Conservation (phyloP, 768 basidiomycete genomes). For the Mycena epipterygia region DNA sequence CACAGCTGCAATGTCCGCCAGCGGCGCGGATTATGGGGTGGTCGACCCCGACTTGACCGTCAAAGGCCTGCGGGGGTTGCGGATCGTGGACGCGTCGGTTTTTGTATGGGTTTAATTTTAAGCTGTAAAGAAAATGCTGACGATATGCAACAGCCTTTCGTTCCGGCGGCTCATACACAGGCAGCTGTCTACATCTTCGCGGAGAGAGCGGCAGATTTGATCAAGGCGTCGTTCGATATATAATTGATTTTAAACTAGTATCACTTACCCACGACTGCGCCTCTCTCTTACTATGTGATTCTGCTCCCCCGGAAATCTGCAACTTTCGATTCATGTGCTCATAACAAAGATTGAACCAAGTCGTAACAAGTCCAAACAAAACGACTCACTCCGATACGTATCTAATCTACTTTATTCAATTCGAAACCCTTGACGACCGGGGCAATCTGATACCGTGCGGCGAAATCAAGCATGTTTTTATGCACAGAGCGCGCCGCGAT, state of each 20-base stretch:
- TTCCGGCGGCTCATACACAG: slow-evolving; percentile 30
- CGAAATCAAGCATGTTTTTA: neutral
- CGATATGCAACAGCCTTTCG: slow-evolving; percentile 19
- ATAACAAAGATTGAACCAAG: too few species aligned
- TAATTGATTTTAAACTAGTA: too few species aligned
- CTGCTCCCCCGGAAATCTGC: too few species aligned
- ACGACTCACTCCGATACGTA: too few species aligned
- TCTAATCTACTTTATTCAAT: too few species aligned
- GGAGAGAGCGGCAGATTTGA: slow-evolving; percentile 27
- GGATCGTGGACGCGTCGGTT: slow-evolving; percentile 50
- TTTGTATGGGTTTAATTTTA: slow-evolving; percentile 28
- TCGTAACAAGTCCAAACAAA: too few species aligned
- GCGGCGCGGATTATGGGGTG: slow-evolving; percentile 21
- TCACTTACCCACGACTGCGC: too few species aligned
- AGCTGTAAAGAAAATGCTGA: neutral
- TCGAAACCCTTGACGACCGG: neutral
- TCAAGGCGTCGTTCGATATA: slow-evolving; percentile 20
- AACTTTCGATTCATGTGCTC: too few species aligned
- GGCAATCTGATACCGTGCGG: neutral
- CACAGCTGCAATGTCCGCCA: slow-evolving; percentile 36
- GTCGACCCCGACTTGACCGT: slow-evolving; percentile 1
- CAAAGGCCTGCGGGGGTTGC: slow-evolving; percentile 40
- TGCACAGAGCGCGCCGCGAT: neutral
- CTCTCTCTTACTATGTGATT: too few species aligned
- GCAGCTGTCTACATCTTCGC: slow-evolving; percentile 30